Conservation (phyloP, 768 basidiomycete species). For the Pisolithus albus region DNA sequence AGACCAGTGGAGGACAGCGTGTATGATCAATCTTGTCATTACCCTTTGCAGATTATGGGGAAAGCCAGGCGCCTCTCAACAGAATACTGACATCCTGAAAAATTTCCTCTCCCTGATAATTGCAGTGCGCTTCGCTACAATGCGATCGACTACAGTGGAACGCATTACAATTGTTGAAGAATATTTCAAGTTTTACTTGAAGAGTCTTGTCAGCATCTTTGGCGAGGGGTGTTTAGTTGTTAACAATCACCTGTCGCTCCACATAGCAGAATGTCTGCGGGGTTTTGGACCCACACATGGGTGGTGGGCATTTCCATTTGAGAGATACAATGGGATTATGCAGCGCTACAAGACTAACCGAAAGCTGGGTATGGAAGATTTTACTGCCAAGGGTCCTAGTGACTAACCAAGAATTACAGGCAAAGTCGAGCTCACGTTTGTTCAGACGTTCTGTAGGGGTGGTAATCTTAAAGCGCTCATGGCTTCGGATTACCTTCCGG, state of each 20-base stretch:
- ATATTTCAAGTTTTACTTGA: neutral
- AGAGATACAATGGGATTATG: constrained; percentile 27
- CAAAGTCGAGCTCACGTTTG: no score
- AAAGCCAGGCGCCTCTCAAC: neutral
- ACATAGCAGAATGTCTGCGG: constrained; percentile 25
- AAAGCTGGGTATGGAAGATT: no score
- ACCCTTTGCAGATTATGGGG: constrained; percentile 28
- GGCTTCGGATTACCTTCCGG: no score
- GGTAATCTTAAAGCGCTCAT: no score
- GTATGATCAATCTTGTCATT: constrained; percentile 21
- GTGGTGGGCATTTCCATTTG: constrained; percentile 23
- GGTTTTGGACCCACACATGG: constrained; percentile 23
- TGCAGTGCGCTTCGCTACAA: neutral
- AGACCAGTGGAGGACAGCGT: constrained; percentile 18
- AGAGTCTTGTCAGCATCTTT: neutral
- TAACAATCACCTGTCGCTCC: constrained; percentile 37
- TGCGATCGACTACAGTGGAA: neutral
- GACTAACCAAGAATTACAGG: no score
- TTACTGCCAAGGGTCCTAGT: no score
- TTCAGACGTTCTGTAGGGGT: no score
- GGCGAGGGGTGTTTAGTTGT: neutral
- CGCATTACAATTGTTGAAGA: neutral
- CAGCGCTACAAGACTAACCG: constrained; percentile 24
- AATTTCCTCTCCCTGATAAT: constrained; percentile 2
- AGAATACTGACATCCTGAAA: neutral